Base-by-base conservation (phyloP, 805 yeast species). In the Lachancea sp. region DNA sequence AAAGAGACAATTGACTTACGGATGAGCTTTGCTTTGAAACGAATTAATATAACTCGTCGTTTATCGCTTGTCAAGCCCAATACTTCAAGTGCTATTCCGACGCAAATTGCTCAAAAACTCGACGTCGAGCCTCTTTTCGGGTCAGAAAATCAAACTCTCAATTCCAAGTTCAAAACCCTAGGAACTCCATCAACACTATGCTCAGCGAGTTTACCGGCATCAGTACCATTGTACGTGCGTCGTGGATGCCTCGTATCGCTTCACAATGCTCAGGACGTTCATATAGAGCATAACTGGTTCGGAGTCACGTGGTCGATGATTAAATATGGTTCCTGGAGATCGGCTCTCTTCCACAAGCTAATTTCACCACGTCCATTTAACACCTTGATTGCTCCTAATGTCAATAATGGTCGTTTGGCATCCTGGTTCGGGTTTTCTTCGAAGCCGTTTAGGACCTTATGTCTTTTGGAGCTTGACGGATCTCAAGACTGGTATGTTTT, bases 401-500 rank as follows among this genome's bases (percentile, higher is more conserved):
- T 50, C 23, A 32, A 17, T 26, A 12, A 34, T 5, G 30, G 34
- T 18, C 21, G 29, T 4, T 12, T 33, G 11, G 23, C 42, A 2
- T 29, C 43, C 4, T 39, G 49, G 38, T 35, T 49, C 35, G 53
- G 53, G 3, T 40, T 45, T 19, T 45, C 53, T 3, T 43, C 48
- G 11, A 41, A 48, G 8, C 50, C 51, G 1, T 49, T 49, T 31
- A 46, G 46, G 38, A 51, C 50, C 5, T 36, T 52, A 12, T 52
- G 54, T 34, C 43, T 51, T 4, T 21, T 51, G 28, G 40, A 43
- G 13, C 41, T 51, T 22, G 45, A 48, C 20, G 64, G 64, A 3
- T 42, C 56, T 1, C 35, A 40, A 8, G 64, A 60, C 43, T 60
- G 64, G 64, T 52, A 51, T 33, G 49, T 60, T 2, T 53, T 50